Evolutionary conservation across 495 filamentous ascomycete genomes (phyloP).

Genomic region (Penicillium daleae): DNA sequence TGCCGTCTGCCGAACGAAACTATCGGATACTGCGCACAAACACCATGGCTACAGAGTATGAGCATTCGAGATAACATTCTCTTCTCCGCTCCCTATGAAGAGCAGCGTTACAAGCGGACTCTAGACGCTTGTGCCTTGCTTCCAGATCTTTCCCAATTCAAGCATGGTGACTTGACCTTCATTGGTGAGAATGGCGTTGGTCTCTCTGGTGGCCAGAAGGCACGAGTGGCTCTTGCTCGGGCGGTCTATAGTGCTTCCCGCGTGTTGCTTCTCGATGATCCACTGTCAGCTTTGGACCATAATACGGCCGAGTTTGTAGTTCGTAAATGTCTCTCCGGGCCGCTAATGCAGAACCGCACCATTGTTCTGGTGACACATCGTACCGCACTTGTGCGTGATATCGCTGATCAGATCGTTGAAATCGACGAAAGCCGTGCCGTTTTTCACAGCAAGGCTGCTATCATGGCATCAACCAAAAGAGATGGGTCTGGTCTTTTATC

Average conservation of each 20-base stretch:
- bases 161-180: slow-evolving; percentile 69
- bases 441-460: slow-evolving; percentile 47
- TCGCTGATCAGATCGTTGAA: slow-evolving; percentile 71
- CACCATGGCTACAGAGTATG: slow-evolving; percentile 91
- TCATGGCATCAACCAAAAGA: slow-evolving; percentile 23
- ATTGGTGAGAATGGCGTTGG: slow-evolving; percentile 72
- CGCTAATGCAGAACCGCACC: slow-evolving; percentile 62
- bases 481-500: slow-evolving; percentile 18
- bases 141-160: slow-evolving; percentile 64
- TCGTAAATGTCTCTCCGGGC: slow-evolving; percentile 65
- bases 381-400: slow-evolving; percentile 63
- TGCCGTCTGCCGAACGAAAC: slow-evolving; percentile 64
- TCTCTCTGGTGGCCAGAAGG: slow-evolving; percentile 72
- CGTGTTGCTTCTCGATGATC: slow-evolving; percentile 70
- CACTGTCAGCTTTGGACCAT: slow-evolving; percentile 71
- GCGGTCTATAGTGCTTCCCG: slow-evolving; percentile 70
- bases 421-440: slow-evolving; percentile 59
- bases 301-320: slow-evolving; percentile 76
- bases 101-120: slow-evolving; percentile 60
- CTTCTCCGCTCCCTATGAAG: slow-evolving; percentile 73
- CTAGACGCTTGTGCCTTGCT: slow-evolving; percentile 66
- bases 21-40: slow-evolving; percentile 81
- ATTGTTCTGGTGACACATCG: slow-evolving; percentile 81
- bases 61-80: slow-evolving; percentile 84
- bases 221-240: slow-evolving; percentile 68